Evolutionary conservation across 768 basidiomycete species (phyloP), one percentile per base, ranked within the genome.

Genomic region (Tricholomella constricta): DNA sequence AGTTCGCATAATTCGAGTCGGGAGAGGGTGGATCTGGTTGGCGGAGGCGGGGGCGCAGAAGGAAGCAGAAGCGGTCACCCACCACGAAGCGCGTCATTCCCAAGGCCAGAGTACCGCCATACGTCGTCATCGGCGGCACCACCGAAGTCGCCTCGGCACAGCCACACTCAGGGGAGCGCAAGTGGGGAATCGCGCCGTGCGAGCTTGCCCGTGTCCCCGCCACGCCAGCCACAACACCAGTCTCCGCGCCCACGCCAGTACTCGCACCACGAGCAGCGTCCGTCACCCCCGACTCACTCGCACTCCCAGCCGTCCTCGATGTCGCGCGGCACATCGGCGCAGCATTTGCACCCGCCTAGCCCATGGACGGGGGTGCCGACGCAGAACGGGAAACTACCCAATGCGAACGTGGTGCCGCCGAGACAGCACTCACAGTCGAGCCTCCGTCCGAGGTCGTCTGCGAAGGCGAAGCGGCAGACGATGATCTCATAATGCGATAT

Each of bases 311-410:
- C 70, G 11, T 31, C 49, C n/a, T 23, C 55, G 19, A 45, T 51
- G 43, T 61, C 73, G 1, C 61, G 62, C 4, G 31, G 58, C 11
- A 59, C 65, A 15, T 49, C 62, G 25, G 56, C 61, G 15, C 67
- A 63, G 29, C 67, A 66, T 29, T 43, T 58, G 29, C 73, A 71
- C 17, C 58, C 55, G 2, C 70, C 70, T 0, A 78, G 65, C 56
- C 73, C 76, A 2, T 80, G 77, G 78, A 74, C 74, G 3, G 73
- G 75, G 11, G 59, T 74, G 22, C 77, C 77, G 9, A 62, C 70
- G n/a, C 66, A 68, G 44, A 64, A 42, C 20, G 72, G 72, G 4
- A 57, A 54, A 25, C 47, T 65, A 9, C 68, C 71, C 7, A 54
- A 56, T 37, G 57, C 43, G 11, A 55, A 61, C 31, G 53, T 26